Evolutionary conservation across 306 rosid genomes (phyloP), one percentile per base, ranked within the genome.

Genomic region (Abrus pulchellus): DNA sequence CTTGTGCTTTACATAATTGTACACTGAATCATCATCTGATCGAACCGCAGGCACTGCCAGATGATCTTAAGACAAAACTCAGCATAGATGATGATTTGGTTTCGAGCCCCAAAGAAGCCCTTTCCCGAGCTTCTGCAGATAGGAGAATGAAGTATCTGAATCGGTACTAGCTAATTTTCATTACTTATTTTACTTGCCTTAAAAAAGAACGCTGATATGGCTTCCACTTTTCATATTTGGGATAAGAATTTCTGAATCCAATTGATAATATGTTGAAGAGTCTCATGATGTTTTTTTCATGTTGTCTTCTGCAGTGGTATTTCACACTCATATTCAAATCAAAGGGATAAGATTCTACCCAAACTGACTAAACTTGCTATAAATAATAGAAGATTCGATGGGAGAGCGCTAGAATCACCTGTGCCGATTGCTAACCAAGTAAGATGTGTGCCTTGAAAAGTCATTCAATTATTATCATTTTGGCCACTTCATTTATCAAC

Each of bases 71-170:
- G 86, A 73, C 98, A 73, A 89, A 93, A 82, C 97, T 95, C 82
- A 95, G 98, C 83, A 83, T 95, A 79, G 97, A 93, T 0, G 97
- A 93, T 68, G 99, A 95, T 73, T 62, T 80, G 29, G 85, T 85
- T 88, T 90, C 90, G 45, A 95, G 98, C 87, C 99, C 99, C 44
- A 95, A 95, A 90, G 99, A 95, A 83, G 99, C 99, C 78, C 96
- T 95, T 80, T 91, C 99, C 78, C 89, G 93, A 80, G 98, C 98
- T 43, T 93, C 99, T 28, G 93, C 98, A 49, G 99, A 95, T 86
- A 90, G 93, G 86, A 90, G 99, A 81, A 89, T 74, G 72, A 93
- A 95, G 85, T 78, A 91, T 82, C 97, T 93, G 43, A 93, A 83
- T 77, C 86, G 99, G 99, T 93, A 89, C 28, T 53, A 20, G 4